A percentile compares a stretch with the other conserved stretches of the same genome.
Conservation (phyloP, 768 basidiomycete genomes). For the Hericium alpestre region DNA sequence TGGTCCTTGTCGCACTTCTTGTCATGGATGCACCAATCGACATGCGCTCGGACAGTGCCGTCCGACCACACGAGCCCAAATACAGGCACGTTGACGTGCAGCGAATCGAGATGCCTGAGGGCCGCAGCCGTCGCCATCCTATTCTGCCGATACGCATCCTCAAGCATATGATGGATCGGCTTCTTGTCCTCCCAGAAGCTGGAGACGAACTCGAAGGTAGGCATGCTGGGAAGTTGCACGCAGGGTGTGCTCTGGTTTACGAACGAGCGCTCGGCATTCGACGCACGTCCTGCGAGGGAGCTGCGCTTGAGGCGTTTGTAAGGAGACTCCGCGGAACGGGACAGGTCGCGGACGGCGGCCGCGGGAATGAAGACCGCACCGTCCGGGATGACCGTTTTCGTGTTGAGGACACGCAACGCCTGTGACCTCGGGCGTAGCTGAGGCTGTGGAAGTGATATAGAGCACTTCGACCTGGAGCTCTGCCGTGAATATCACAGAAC, state of each 20-base stretch:
- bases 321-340: constrained; percentile 32
- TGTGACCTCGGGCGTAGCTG: constrained; percentile 18
- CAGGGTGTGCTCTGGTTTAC: constrained; percentile 42
- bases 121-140: constrained; percentile 43
- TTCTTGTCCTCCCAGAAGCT: constrained; percentile 56
- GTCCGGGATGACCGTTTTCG: constrained; percentile 41
- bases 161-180: constrained; percentile 34
- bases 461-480: constrained; percentile 33
- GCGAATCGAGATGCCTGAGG: constrained; percentile 38
- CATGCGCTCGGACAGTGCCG: constrained; percentile 40
- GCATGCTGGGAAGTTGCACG: constrained; percentile 32
- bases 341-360: constrained; percentile 28
- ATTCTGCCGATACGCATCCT: constrained; percentile 49
- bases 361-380: constrained; percentile 37
- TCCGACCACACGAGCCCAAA: constrained; percentile 47
- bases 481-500: not conserved
- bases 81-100: constrained; percentile 34
- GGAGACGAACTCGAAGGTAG: constrained; percentile 43
- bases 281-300: constrained; percentile 26
- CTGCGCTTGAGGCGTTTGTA: constrained; percentile 38
- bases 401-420: constrained; percentile 29
- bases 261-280: constrained; percentile 35
- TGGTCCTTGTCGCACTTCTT: not conserved
- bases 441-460: constrained; percentile 39
- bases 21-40: constrained; percentile 37